These are phyloP conservation scores for Dactylellina drechsleri DNA, from an alignment of 2,329 filamentous ascomycete genomes.

Conservation along the genomic window DNA sequence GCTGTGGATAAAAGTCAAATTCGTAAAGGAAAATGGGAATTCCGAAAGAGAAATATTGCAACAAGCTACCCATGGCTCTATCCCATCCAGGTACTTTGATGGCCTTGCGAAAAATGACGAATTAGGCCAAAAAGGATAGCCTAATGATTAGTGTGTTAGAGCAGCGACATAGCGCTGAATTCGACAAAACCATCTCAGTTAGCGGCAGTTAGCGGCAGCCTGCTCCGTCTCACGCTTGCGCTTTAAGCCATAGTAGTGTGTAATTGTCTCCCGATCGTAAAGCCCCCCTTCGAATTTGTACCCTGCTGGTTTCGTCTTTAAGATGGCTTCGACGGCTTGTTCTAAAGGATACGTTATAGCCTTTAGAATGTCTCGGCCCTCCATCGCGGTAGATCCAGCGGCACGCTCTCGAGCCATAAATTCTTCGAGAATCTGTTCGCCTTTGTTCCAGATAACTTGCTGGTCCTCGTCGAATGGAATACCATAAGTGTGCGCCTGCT, in stretches of 20 bases:
- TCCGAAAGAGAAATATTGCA: neutral
- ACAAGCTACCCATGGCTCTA: too few species aligned
- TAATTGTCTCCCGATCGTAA: neutral
- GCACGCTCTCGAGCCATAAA: conserved; percentile 38
- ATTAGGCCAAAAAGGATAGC: too few species aligned
- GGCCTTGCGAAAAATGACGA: too few species aligned
- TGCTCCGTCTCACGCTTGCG: neutral
- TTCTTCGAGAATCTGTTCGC: conserved; percentile 6
- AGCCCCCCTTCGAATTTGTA: neutral
- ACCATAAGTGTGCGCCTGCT: conserved; percentile 2
- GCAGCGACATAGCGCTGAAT: too few species aligned
- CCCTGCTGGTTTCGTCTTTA: conserved; percentile 5
- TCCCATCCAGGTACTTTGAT: too few species aligned
- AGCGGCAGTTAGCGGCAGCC: neutral
- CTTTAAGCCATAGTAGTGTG: conserved; percentile 8
- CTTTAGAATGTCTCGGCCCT: conserved; percentile 5
- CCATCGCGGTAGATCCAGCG: conserved; percentile 17
- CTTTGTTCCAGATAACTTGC: conserved; percentile 30
- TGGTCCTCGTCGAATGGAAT: conserved; percentile 41
- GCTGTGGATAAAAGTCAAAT: conserved; percentile 2
- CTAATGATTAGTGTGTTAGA: too few species aligned
- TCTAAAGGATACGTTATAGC: conserved; percentile 44
- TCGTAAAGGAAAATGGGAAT: neutral
- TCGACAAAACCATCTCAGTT: neutral
- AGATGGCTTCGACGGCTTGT: conserved; percentile 21